Conservation (phyloP, 257 asterid genomes). For the Apocynum venetum region DNA sequence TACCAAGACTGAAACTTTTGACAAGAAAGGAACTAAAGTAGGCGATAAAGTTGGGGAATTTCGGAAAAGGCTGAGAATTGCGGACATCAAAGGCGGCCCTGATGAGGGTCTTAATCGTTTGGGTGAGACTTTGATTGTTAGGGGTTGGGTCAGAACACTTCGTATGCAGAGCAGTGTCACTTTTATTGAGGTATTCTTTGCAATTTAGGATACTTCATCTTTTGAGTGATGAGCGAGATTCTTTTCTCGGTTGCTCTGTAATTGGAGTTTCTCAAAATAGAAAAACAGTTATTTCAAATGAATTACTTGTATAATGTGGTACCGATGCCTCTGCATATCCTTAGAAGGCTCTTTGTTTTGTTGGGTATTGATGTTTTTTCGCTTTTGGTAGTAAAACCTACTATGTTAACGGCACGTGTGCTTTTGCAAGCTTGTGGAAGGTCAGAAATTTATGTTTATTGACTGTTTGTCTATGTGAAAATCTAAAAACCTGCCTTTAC, state of each 20-base stretch:
- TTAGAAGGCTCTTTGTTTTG: not conserved
- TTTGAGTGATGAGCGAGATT: not conserved
- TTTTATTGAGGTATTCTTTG: constrained; percentile 62
- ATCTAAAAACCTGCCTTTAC: not conserved
- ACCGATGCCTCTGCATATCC: not conserved
- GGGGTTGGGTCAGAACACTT: constrained; percentile 93
- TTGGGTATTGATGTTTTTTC: not conserved
- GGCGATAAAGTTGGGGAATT: constrained; percentile 60
- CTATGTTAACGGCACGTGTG: not conserved
- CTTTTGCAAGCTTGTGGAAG: not conserved
- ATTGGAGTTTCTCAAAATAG: not conserved
- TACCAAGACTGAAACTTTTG: constrained; percentile 41
- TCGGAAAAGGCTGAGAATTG: constrained; percentile 61
- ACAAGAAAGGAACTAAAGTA: constrained; percentile 9
- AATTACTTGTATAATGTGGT: not conserved
- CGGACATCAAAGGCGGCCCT: constrained; percentile 70
- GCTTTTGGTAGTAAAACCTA: not conserved
- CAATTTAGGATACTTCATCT: not conserved
- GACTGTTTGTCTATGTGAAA: not conserved
- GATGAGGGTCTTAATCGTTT: constrained; percentile 66
- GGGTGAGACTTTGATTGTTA: constrained; percentile 67
- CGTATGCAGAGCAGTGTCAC: constrained; percentile 84
- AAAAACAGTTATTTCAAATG: not conserved
- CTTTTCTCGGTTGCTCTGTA: not conserved
- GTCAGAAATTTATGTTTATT: not conserved